Percentiles rank a stretch among this genome's conserved stretches.
Conservation (phyloP, 176 grass and related monocot species). For the Panicum miliaceum region DNA sequence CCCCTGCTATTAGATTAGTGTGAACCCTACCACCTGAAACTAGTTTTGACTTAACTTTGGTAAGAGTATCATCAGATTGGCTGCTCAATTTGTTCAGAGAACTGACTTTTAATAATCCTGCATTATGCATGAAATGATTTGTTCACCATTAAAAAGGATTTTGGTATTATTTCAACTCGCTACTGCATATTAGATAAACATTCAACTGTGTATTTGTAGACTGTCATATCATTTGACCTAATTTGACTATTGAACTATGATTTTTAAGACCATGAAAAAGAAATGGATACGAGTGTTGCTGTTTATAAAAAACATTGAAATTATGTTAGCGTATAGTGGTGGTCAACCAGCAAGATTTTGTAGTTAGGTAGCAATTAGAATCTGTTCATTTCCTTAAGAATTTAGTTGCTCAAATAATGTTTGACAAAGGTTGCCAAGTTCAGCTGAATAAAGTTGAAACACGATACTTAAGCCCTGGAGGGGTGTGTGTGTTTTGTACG, state of each 20-base stretch:
- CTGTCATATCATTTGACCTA: not conserved
- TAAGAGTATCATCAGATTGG: not conserved
- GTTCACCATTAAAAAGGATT: not conserved
- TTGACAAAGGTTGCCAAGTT: not conserved
- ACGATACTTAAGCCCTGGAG: not conserved
- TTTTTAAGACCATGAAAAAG: not conserved
- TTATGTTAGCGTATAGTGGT: not conserved
- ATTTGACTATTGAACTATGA: not conserved
- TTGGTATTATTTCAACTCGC: not conserved
- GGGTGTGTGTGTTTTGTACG: too few species aligned
- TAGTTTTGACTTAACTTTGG: not conserved
- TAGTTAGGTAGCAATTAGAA: not conserved
- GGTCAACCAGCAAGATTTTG: not conserved
- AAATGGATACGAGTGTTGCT: not conserved
- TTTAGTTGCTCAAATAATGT: not conserved
- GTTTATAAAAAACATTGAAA: not conserved
- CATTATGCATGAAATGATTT: not conserved
- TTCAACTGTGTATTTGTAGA: not conserved
- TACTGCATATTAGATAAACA: not conserved
- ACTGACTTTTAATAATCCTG: not conserved
- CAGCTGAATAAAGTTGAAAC: not conserved
- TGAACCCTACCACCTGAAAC: not conserved
- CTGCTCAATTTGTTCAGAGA: not conserved
- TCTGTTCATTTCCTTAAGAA: not conserved
- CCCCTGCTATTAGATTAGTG: not conserved